These are phyloP conservation scores for Xerocomellus intermedius DNA, from an alignment of 768 basidiomycete genomes.

Conservation along the genomic window DNA sequence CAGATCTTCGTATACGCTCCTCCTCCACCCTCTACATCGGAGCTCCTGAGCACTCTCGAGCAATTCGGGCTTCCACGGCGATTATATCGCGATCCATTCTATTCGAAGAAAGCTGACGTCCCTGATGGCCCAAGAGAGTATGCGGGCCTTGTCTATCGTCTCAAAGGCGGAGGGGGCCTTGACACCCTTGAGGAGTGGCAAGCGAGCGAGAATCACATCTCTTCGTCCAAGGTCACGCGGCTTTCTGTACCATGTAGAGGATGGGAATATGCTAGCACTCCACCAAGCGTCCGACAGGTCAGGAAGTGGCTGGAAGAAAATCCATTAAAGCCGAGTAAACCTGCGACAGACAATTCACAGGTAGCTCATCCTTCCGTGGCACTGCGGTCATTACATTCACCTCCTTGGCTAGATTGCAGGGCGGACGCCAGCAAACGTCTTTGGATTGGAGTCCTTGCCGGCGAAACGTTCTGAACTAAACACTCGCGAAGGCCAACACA, in stretches of 20 bases:
- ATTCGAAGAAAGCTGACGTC: conserved; percentile 68
- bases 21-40: conserved; percentile 50
- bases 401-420: conserved; percentile 54
- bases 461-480: conserved; percentile 37
- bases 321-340: conserved; percentile 13
- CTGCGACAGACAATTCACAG: conserved; percentile 47
- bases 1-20: conserved; percentile 43
- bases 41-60: conserved; percentile 46
- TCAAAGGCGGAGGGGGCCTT: conserved; percentile 65
- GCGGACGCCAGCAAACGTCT: conserved; percentile 71
- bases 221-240: not conserved
- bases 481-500: conserved; percentile 62
- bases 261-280: conserved; percentile 78
- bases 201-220: conserved; percentile 3
- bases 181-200: conserved; percentile 62
- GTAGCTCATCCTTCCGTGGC: conserved; percentile 28
- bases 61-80: conserved; percentile 51
- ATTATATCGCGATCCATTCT: conserved; percentile 78
- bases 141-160: conserved; percentile 70
- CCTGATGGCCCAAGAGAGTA: conserved; percentile 71
- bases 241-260: conserved; percentile 43
- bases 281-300: conserved; percentile 60
- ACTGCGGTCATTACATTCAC: not conserved
- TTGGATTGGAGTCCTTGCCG: conserved; percentile 63
- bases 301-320: conserved; percentile 50